These are phyloP conservation scores for Fusarium veterinarium DNA, from an alignment of 2,329 filamentous ascomycete genomes.

Conservation along the genomic window DNA sequence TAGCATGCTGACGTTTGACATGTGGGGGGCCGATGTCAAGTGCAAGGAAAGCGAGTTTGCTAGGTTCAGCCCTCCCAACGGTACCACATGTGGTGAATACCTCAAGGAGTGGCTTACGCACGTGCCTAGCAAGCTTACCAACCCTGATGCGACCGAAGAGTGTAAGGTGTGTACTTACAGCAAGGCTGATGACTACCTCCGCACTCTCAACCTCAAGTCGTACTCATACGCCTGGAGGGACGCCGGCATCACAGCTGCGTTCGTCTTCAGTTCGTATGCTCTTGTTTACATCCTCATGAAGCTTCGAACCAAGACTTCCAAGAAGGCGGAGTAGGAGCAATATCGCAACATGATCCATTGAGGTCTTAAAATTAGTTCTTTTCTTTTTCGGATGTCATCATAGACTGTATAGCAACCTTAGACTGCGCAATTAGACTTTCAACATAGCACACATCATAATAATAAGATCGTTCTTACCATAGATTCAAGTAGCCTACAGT, in stretches of 20 bases:
- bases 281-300: conserved; percentile 61
- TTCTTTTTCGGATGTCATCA: background rate
- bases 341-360: background rate
- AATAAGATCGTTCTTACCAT: background rate
- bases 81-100: conserved; percentile 69
- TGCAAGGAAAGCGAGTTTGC: conserved; percentile 64
- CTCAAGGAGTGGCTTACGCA: conserved; percentile 60
- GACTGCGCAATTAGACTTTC: background rate
- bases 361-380: background rate
- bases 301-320: conserved; percentile 60
- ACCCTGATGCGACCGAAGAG: conserved; percentile 65
- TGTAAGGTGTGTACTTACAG: conserved; percentile 73
- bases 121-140: conserved; percentile 63
- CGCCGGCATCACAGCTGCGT: conserved; percentile 68
- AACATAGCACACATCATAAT: background rate
- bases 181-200: conserved; percentile 68
- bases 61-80: conserved; percentile 61
- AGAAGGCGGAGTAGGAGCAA: conserved; percentile 53
- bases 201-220: conserved; percentile 67
- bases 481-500: accelerated
- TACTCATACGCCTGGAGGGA: conserved; percentile 76
- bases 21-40: conserved; percentile 59
- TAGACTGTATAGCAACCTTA: conserved; percentile 2
- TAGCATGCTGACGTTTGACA: conserved; percentile 62
- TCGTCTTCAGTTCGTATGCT: conserved; percentile 65